These are phyloP conservation scores for Gremmenia infestans DNA, from an alignment of 2,329 filamentous ascomycete genomes.

Conservation along the genomic window DNA sequence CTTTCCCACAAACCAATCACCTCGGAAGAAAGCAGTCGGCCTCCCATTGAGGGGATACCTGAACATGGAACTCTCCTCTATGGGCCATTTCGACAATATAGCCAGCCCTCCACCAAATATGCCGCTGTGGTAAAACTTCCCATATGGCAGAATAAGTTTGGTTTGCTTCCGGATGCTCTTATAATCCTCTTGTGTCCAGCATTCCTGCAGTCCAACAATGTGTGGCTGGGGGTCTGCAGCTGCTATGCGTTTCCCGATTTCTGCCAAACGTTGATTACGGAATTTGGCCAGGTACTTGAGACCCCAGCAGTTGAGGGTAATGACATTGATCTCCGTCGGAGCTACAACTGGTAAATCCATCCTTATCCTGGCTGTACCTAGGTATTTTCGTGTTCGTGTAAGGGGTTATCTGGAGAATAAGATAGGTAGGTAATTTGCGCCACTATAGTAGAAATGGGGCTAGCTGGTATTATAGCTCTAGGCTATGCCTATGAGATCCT, in stretches of 20 bases:
- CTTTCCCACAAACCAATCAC: slow-evolving; percentile 96
- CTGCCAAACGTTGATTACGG: slow-evolving; percentile 69
- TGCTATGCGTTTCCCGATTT: slow-evolving; percentile 80
- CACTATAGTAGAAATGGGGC: slow-evolving; percentile 1
- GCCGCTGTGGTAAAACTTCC: slow-evolving; percentile 88
- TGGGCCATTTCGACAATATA: slow-evolving; percentile 87
- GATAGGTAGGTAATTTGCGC: background rate
- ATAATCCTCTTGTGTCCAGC: slow-evolving; percentile 86
- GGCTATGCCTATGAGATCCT: slow-evolving; percentile 8
- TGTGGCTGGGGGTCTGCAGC: slow-evolving; percentile 63
- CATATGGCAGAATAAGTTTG: slow-evolving; percentile 71
- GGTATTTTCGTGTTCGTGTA: background rate
- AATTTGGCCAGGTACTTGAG: slow-evolving; percentile 80
- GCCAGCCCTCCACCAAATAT: slow-evolving; percentile 86
- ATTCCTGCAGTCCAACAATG: slow-evolving; percentile 92
- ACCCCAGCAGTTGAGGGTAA: slow-evolving; percentile 97
- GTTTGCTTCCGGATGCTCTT: slow-evolving; percentile 70
- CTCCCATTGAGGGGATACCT: slow-evolving; percentile 88
- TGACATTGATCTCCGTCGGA: slow-evolving; percentile 60
- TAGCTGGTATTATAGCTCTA: background rate
- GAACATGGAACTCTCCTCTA: slow-evolving; percentile 82
- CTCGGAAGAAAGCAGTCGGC: slow-evolving; percentile 87
- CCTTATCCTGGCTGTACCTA: background rate
- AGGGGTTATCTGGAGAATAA: background rate
- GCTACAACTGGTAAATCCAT: slow-evolving; percentile 35